Percentiles rank a stretch among this genome's conserved stretches.
These are phyloP conservation scores for Epichloe glyceriae DNA, from an alignment of 2,329 filamentous ascomycete genomes.

Conservation along the genomic window DNA sequence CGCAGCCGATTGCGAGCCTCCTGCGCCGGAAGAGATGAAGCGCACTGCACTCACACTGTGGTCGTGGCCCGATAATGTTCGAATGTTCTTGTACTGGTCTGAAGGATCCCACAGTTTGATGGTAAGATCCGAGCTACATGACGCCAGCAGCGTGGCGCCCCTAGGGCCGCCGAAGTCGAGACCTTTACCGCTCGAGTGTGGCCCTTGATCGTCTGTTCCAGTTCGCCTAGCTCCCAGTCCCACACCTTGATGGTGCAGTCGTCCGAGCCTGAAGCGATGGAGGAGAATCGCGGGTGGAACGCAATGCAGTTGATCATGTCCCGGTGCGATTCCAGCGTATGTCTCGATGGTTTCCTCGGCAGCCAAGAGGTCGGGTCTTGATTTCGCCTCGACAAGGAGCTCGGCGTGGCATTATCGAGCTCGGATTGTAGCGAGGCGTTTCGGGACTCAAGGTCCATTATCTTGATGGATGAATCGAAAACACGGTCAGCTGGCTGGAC, in stretches of 20 bases:
- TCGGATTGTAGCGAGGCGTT: conserved; percentile 65
- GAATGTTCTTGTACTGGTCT: conserved; percentile 86
- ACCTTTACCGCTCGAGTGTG: conserved; percentile 78
- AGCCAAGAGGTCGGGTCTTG: conserved; percentile 80
- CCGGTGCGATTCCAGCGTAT: conserved; percentile 74
- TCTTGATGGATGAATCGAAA: conserved; percentile 34
- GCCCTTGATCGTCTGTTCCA: conserved; percentile 81
- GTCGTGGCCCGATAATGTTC: conserved; percentile 82
- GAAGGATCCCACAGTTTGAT: conserved; percentile 93
- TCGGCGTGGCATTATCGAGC: conserved; percentile 67
- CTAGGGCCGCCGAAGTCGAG: conserved; percentile 82
- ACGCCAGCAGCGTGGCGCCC: conserved; percentile 49
- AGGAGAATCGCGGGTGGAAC: conserved; percentile 86
- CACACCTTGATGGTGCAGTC: conserved; percentile 93
- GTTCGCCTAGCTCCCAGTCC: conserved; percentile 90
- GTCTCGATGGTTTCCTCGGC: conserved; percentile 66
- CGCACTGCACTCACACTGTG: conserved; percentile 79
- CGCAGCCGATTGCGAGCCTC: conserved; percentile 59
- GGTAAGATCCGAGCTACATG: conserved; percentile 70
- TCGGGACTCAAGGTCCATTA: conserved; percentile 81
- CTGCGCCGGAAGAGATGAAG: conserved; percentile 72
- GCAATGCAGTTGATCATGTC: conserved; percentile 74
- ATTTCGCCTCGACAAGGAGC: conserved; percentile 57
- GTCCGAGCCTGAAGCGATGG: conserved; percentile 79
- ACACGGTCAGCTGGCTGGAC: not conserved